Base-by-base conservation (phyloP, 257 asterid genomes). In the Capsicum chinense region DNA sequence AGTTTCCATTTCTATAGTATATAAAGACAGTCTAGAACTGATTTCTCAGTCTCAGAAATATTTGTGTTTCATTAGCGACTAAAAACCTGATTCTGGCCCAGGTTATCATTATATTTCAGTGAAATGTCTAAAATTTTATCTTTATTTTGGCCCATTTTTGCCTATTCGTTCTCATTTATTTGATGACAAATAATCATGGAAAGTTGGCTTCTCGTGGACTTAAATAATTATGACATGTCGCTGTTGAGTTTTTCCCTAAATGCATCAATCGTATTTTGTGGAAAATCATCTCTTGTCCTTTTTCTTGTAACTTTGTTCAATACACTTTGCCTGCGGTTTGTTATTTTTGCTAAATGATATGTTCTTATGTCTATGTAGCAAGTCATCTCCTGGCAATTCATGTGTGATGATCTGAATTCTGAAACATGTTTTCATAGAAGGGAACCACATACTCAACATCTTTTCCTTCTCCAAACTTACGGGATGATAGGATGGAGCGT, bases 401-500 rank as follows among this genome's bases (percentile, higher is more conserved):
- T 97, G 97, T 93, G 92, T 57, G 99, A 95, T 84, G 97, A 98
- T 64, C 88, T 39, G 90, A 26, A 26, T 26, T 26, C 33, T 26
- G 83, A 95, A 93, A 86, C 97, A 97, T 47, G 84, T 70, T 9
- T 92, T 98, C 79, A 3, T 94, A n/a, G 98, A 97, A 91, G 98
- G 69, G 74, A 48, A 88, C 86, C 98, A 93, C 92, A 89, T 97
- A 1, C 92, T 95, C 89, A 94, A 95, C 83, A 86, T 95, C 81
- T 95, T 97, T 83, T 97, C 98, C 57, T 95, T 97, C 85, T 97
- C 98, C 35, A 95, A 88, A 98, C 99, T 86, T 95, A 97, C 52
- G 98, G 98, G 56, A 95, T 95, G 98, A 97, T 91, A 98, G 99
- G 99, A 79, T 97, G 98, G 99, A 94, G 96, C 87, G 98, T 97